These are phyloP conservation scores for Lentinula sp. DNA, from an alignment of 768 basidiomycete genomes.

Conservation along the genomic window DNA sequence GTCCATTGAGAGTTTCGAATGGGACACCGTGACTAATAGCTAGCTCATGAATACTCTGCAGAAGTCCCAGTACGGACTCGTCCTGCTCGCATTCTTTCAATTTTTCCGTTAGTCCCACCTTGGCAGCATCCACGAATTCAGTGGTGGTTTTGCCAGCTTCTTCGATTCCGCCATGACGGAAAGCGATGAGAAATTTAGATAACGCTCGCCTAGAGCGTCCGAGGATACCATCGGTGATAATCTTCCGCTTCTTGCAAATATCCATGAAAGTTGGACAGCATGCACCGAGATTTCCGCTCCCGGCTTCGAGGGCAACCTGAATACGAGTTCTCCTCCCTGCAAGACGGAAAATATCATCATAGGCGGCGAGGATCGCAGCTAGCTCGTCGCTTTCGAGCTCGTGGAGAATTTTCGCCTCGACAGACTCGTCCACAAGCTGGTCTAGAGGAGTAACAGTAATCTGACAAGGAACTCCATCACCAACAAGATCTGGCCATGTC, in stretches of 20 bases:
- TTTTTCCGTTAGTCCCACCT: neutral
- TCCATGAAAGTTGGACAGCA: constrained; percentile 8
- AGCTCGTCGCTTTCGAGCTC: constrained; percentile 7
- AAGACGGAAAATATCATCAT: constrained; percentile 8
- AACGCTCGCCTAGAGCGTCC: constrained; percentile 3
- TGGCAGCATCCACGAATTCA: neutral
- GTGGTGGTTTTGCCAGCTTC: neutral
- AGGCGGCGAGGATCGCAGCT: neutral
- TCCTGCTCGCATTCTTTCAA: constrained; percentile 8
- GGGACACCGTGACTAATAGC: constrained; percentile 1
- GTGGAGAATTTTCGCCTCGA: constrained; percentile 2
- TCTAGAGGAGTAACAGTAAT: constrained; percentile 10
- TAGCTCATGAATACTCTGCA: constrained; percentile 1
- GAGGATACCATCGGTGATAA: constrained; percentile 1
- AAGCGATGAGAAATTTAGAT: neutral
- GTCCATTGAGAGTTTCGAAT: neutral
- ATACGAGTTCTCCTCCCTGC: constrained; percentile 3
- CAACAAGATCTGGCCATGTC: constrained; percentile 6
- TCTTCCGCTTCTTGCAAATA: constrained; percentile 2
- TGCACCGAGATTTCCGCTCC: neutral
- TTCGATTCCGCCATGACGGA: neutral
- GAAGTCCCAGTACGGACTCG: constrained; percentile 10
- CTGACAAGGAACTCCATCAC: constrained; percentile 12
- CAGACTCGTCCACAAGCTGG: constrained; percentile 7
- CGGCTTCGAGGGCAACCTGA: neutral